Percentiles rank a stretch among this genome's conserved stretches.
Evolutionary conservation across 345 rosid genomes (phyloP).

Genomic region (Orychophragmus violaceus): DNA sequence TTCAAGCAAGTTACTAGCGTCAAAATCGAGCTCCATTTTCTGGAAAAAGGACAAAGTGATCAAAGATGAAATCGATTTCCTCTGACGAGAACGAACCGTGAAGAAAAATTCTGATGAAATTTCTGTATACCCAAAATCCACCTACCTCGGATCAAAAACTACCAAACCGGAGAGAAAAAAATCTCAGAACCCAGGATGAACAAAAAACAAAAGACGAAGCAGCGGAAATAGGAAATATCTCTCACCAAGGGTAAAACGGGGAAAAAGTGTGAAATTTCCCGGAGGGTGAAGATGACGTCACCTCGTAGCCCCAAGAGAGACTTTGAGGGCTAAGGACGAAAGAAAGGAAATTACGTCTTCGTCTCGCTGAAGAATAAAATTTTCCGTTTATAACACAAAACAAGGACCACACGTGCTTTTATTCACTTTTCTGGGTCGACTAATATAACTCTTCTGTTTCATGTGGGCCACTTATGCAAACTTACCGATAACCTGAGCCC

Average conservation of each 20-base stretch:
- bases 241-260: slow-evolving; percentile 26
- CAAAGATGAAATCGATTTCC: slow-evolving; percentile 15
- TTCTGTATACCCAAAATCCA: background rate
- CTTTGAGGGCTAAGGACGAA: slow-evolving; percentile 1
- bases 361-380: background rate
- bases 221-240: slow-evolving; percentile 4
- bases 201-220: slow-evolving; percentile 11
- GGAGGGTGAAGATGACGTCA: slow-evolving; percentile 26
- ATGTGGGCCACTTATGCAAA: slow-evolving; percentile 8
- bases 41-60: background rate
- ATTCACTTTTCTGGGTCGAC: slow-evolving; percentile 7
- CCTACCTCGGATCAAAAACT: slow-evolving; percentile 15
- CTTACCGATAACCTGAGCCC: background rate
- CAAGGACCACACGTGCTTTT: slow-evolving; percentile 13
- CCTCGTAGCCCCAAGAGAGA: slow-evolving; percentile 1
- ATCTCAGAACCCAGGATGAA: slow-evolving; percentile 20
- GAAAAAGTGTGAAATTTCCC: background rate
- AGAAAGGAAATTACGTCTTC: slow-evolving; percentile 8
- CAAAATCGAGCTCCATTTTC: slow-evolving; percentile 67
- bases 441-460: slow-evolving; percentile 3
- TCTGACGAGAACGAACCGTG: background rate
- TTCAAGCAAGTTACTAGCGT: slow-evolving; percentile 40
- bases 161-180: background rate
- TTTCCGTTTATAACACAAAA: slow-evolving; percentile 3
- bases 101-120: background rate